Percentiles rank a stretch among this genome's conserved stretches.
These are phyloP conservation scores for Colletotrichum zoysiae DNA, from an alignment of 2,329 filamentous ascomycete genomes.

Conservation along the genomic window DNA sequence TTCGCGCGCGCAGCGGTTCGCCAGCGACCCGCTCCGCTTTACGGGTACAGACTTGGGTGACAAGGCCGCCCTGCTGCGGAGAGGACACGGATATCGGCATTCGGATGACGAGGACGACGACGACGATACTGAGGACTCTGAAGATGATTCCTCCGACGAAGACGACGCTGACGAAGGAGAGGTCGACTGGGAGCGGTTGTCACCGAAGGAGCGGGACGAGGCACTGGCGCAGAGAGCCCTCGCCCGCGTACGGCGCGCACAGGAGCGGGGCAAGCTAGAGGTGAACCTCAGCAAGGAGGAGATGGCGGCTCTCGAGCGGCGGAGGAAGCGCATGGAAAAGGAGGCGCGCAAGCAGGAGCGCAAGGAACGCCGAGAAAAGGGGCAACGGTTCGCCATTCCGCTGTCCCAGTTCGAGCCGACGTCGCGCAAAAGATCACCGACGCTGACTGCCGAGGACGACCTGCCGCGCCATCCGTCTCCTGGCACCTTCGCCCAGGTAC, in stretches of 20 bases:
- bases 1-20: constrained; percentile 62
- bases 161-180: constrained; percentile 57
- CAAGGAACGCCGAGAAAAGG: constrained; percentile 56
- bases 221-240: constrained; percentile 82
- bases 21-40: constrained; percentile 71
- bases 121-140: constrained; percentile 55
- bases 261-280: constrained; percentile 80
- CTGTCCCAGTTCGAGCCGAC: constrained; percentile 63
- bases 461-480: constrained; percentile 55
- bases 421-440: constrained; percentile 53
- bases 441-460: constrained; percentile 50
- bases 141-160: constrained; percentile 48
- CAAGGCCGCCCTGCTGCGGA: constrained; percentile 53
- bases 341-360: constrained; percentile 54
- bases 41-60: constrained; percentile 70
- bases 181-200: constrained; percentile 63
- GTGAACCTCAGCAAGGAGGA: constrained; percentile 86
- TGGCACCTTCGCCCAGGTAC: constrained; percentile 52
- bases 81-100: constrained; percentile 52
- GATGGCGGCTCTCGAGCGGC: constrained; percentile 81
- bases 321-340: constrained; percentile 69
- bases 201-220: constrained; percentile 77
- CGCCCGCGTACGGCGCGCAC: constrained; percentile 82
- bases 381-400: constrained; percentile 65
- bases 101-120: constrained; percentile 56